A percentile compares a stretch with the other conserved stretches of the same genome.
Conservation (phyloP, 441 rosid species). For the Croton setiger region DNA sequence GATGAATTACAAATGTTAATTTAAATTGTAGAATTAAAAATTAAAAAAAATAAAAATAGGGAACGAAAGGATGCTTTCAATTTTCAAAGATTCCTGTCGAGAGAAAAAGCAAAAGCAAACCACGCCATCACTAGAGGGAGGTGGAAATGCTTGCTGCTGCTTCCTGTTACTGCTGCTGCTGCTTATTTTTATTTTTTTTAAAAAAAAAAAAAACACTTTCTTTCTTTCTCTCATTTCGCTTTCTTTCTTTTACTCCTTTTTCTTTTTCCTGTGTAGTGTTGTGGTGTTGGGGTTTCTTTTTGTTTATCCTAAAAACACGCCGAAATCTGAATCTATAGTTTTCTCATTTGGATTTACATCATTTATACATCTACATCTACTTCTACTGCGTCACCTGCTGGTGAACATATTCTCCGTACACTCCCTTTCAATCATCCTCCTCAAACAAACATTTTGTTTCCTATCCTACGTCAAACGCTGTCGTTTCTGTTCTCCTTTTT, state of each 20-base stretch:
- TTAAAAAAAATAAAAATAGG: not conserved
- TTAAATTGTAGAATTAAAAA: no score
- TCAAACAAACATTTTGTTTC: not conserved
- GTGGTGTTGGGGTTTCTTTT: slow-evolving; percentile 30
- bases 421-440: slow-evolving; percentile 18
- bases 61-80: slow-evolving; percentile 30
- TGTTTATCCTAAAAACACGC: no score
- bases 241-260: slow-evolving; percentile 25
- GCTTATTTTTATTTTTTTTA: not conserved
- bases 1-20: no score
- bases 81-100: slow-evolving; percentile 71
- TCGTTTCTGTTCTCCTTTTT: not conserved
- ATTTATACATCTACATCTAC: no score
- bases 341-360: slow-evolving; percentile 21
- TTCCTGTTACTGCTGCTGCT: not conserved
- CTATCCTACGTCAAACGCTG: not conserved
- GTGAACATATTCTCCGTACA: slow-evolving; percentile 12
- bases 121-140: slow-evolving; percentile 47
- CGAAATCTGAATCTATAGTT: slow-evolving; percentile 1
- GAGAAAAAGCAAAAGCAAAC: slow-evolving; percentile 52
- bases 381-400: slow-evolving; percentile 8
- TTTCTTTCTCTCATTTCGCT: slow-evolving; percentile 40
- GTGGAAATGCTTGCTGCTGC: not conserved
- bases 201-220: no score
- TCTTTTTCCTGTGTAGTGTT: slow-evolving; percentile 32